Evolutionary conservation across 2,329 filamentous ascomycete genomes (phyloP).

Genomic region (Neonectria sp.): DNA sequence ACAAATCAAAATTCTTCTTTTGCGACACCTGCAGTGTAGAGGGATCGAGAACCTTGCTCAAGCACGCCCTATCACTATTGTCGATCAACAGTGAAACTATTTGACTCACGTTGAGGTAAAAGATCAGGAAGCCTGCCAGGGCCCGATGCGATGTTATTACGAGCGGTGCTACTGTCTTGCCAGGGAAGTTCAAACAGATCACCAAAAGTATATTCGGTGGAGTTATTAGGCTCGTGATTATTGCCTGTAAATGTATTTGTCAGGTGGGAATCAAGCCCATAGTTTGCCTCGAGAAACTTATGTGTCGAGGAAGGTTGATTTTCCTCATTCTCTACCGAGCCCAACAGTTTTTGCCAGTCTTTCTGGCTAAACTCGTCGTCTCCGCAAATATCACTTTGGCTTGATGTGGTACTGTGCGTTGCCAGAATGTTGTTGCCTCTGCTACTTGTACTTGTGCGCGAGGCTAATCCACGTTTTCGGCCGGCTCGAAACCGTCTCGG

Average conservation of each 20-base stretch:
- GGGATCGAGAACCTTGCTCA: neutral
- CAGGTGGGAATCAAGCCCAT: neutral
- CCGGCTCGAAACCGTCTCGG: neutral
- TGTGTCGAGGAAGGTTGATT: neutral
- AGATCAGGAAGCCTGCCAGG: neutral
- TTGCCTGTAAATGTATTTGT: neutral
- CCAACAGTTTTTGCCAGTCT: neutral
- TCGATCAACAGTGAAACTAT: neutral
- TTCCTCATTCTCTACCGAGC: neutral
- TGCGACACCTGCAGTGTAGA: neutral
- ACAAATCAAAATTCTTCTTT: neutral
- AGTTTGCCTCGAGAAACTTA: neutral
- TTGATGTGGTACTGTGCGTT: neutral
- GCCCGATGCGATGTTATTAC: neutral
- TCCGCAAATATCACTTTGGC: no score
- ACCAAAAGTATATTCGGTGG: neutral
- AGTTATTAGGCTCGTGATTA: neutral
- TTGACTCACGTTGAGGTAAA: neutral
- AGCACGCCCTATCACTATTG: neutral
- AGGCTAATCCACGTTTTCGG: neutral
- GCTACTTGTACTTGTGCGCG: neutral
- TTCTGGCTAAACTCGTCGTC: neutral
- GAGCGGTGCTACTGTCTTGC: neutral
- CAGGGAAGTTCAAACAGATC: neutral
- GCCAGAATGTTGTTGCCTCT: neutral